Evolutionary conservation across 2,329 filamentous ascomycete species (phyloP).

Genomic region (Chalara sp.): DNA sequence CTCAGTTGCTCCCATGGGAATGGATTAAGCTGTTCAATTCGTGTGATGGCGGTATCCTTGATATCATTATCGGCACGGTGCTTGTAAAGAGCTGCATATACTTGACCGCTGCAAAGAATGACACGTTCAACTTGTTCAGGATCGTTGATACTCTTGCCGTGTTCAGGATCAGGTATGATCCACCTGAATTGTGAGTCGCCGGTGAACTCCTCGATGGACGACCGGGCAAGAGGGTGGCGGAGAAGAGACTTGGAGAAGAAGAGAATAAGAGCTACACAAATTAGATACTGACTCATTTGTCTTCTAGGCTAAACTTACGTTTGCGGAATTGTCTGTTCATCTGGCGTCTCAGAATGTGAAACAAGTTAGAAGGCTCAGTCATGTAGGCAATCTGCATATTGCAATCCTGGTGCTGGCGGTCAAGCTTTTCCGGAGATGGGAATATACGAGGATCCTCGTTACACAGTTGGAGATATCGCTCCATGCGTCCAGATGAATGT

Average conservation of each 20-base stretch:
- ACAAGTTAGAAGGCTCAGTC: conserved; percentile 92
- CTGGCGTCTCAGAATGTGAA: conserved; percentile 93
- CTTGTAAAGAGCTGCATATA: conserved; percentile 85
- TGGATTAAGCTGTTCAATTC: conserved; percentile 95
- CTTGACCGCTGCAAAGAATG: conserved; percentile 90
- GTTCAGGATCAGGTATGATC: conserved; percentile 88
- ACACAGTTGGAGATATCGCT: conserved; percentile 93
- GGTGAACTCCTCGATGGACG: conserved; percentile 82
- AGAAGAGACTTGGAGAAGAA: conserved; percentile 99
- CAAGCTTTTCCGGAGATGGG: conserved; percentile 80
- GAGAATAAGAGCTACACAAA: conserved; percentile 67
- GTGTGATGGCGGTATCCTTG: conserved; percentile 87
- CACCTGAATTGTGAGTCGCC: conserved; percentile 91
- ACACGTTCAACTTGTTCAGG: conserved; percentile 89
- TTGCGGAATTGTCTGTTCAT: conserved; percentile 99
- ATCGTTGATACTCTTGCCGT: conserved; percentile 68
- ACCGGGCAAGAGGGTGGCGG: conserved; percentile 87
- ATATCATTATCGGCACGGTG: conserved; percentile 81
- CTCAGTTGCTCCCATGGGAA: conserved; percentile 97
- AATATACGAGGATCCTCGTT: conserved; percentile 96
- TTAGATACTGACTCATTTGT: no score
- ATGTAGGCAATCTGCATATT: conserved; percentile 99
- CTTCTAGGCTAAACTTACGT: conserved; percentile 53
- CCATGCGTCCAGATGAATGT: conserved; percentile 94
- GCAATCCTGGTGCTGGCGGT: conserved; percentile 97